These are phyloP conservation scores for Nyssa sinensis DNA, from an alignment of 148 eudicot genomes.

Conservation along the genomic window DNA sequence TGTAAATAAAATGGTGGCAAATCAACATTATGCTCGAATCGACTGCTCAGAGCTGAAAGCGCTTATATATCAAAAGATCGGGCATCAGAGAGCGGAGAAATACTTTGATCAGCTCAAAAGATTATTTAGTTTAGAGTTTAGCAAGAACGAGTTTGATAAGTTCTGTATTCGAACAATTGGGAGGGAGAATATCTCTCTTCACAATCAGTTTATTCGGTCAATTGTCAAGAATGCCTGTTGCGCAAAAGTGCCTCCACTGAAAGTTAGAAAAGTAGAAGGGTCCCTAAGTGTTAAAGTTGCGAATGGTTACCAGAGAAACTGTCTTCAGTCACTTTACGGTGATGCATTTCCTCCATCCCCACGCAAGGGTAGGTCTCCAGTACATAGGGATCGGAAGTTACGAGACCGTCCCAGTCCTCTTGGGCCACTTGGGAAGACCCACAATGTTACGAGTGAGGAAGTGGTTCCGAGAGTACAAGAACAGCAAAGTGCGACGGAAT, in stretches of 20 bases:
- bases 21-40: constrained; percentile 33
- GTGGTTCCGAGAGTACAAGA: constrained; percentile 26
- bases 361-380: constrained; percentile 39
- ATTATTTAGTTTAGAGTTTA: constrained; percentile 33
- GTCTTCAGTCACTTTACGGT: constrained; percentile 34
- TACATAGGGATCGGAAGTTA: constrained; percentile 29
- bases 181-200: constrained; percentile 46
- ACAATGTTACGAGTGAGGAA: constrained; percentile 30
- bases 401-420: constrained; percentile 49
- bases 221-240: constrained; percentile 40
- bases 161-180: constrained; percentile 38
- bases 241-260: constrained; percentile 36
- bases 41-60: constrained; percentile 41
- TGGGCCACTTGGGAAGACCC: constrained; percentile 46
- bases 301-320: constrained; percentile 21
- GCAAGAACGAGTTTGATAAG: constrained; percentile 42
- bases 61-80: constrained; percentile 41
- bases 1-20: constrained; percentile 32
- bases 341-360: constrained; percentile 42
- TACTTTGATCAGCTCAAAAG: constrained; percentile 41
- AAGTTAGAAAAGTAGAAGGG: constrained; percentile 21
- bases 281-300: constrained; percentile 20
- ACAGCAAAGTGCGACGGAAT: constrained; percentile 49
- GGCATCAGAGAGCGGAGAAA: constrained; percentile 42
- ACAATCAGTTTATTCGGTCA: constrained; percentile 40